Percentiles rank a stretch among this genome's conserved stretches.
Conservation (phyloP, 1,284 basidiomycete genomes). For the Coniferiporia sulphurascens region DNA sequence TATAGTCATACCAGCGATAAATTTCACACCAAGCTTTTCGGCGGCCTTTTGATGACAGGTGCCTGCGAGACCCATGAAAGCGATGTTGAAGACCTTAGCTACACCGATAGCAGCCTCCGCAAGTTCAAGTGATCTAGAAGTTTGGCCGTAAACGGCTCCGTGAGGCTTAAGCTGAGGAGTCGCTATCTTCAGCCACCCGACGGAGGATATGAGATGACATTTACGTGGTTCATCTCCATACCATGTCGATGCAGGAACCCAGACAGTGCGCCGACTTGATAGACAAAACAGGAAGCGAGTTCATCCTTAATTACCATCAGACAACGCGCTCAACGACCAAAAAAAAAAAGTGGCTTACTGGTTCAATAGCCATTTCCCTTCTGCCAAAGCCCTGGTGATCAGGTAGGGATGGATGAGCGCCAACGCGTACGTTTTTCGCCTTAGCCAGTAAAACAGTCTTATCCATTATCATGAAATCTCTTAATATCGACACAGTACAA, state of each 20-base stretch:
- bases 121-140: conserved; percentile 45
- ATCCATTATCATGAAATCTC: conserved; percentile 60
- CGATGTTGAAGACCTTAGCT: conserved; percentile 45
- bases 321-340: background rate
- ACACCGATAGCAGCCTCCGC: conserved; percentile 48
- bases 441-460: conserved; percentile 53
- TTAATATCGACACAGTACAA: conserved; percentile 20
- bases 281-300: conserved; percentile 51
- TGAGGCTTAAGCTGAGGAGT: conserved; percentile 43
- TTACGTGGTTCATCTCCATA: conserved; percentile 46
- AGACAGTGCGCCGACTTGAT: conserved; percentile 55
- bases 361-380: conserved; percentile 55
- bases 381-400: conserved; percentile 61
- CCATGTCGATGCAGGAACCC: conserved; percentile 51
- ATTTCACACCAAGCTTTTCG: conserved; percentile 45
- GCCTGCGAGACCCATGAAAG: conserved; percentile 57
- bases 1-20: conserved; percentile 48
- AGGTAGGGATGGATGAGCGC: conserved; percentile 59
- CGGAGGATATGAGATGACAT: conserved; percentile 20
- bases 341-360: conserved; percentile 30
- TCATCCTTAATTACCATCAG: conserved; percentile 37
- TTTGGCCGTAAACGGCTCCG: conserved; percentile 54
- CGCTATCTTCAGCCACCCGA: background rate
- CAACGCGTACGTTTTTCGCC: conserved; percentile 44
- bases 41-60: conserved; percentile 53